phyloP scores from a whole-genome alignment of 441 rosid species.

The Breynia disticha region DNA sequence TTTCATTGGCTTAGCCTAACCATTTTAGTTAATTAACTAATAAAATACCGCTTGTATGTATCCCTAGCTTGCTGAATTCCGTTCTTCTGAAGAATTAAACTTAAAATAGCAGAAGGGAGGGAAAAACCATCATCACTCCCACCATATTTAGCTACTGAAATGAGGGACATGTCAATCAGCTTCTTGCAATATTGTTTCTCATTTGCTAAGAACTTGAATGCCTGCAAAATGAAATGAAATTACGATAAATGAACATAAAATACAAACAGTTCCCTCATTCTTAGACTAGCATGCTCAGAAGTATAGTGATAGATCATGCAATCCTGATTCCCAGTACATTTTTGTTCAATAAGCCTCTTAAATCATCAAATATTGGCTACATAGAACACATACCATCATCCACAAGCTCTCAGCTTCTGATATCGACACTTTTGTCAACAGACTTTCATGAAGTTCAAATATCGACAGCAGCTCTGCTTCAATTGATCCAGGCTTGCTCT shows the following conservation, averaged over 20 bases:
- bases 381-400: conserved; percentile 45
- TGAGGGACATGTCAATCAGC: conserved; percentile 58
- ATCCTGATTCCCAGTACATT: background rate
- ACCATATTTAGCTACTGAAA: conserved; percentile 41
- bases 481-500: conserved; percentile 22
- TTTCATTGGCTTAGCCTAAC: too few species aligned
- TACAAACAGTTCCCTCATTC: background rate
- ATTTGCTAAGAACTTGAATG: conserved; percentile 41
- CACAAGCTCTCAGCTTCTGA: conserved; percentile 72
- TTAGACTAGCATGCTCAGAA: too few species aligned
- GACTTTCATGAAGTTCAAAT: conserved; percentile 41
- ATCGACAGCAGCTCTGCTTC: conserved; percentile 35
- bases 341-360: background rate
- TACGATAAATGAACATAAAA: background rate
- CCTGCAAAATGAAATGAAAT: conserved; percentile 34
- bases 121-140: conserved; percentile 50
- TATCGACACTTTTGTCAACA: conserved; percentile 34
- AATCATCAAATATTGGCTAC: background rate
- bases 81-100: conserved; percentile 50
- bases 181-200: conserved; percentile 44
- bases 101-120: conserved; percentile 45
- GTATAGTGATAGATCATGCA: background rate
- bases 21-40: too few species aligned
- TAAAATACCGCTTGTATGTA: conserved; percentile 51
- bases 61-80: conserved; percentile 55